Base-by-base conservation (phyloP, 2,329 filamentous ascomycete species). In the Colletotrichum falcatum region DNA sequence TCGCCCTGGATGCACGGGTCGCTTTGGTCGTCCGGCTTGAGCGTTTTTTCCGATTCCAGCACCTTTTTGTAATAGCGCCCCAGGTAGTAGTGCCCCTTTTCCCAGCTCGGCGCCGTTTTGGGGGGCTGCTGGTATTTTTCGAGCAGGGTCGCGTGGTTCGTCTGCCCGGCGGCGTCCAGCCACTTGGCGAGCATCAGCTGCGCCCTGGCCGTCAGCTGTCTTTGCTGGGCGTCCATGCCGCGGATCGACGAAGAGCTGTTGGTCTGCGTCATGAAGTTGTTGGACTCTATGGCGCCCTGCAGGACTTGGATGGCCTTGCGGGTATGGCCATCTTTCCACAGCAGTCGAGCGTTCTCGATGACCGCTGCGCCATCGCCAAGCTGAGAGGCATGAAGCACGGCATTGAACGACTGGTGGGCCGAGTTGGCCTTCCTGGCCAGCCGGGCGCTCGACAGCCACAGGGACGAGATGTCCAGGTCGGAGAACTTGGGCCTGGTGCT, bases 11-110 rank as follows among this genome's bases (percentile, higher is more conserved):
- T 82, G 75, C 90, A 94, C 70, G 88, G 86, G 64, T 94, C 91
- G 51, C 88, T 91, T 79, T 97, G 94, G 73, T 95, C 94, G 35
- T 91, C 89, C 23, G 89, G 85, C 46, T 92, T 90, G 62, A 97
- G 88, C 2, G 88, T 84, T 79, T 94, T 95, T 79, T 98, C 94
- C 0, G 94, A 93, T 76, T 98, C 95, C 3, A 98, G 84, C 5
- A 98, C 88, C 80, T 98, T 99, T 79, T 97, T 97, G 86, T 99
- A 99, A 81, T 98, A 94, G 56, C 95, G 94, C 6, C 96, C 96
- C 12, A 99, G 88, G 79, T 98, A 97, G 79, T 98, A 99, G 78
- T 98, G 95, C 0, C 94, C 95, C 80, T 98, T 98, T 78, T 99
- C 96, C 95, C 95, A 99, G 61, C 89, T 89, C 6, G 85, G 82